Evolutionary conservation across 2,329 filamentous ascomycete genomes (phyloP).

Genomic region (Emergomyces orientalis): DNA sequence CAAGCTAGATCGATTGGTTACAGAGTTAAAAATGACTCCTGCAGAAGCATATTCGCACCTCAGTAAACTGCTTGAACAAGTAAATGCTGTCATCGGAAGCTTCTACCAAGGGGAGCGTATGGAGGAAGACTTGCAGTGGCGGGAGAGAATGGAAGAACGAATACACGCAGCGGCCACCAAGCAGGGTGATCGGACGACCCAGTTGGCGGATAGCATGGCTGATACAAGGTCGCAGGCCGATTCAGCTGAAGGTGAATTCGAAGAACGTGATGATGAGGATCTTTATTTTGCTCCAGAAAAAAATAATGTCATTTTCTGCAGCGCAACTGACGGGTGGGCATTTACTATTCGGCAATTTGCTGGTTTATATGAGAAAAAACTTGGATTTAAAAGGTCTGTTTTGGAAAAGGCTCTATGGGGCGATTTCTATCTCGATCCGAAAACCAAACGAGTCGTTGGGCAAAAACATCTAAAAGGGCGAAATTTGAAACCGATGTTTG

Average conservation of each 20-base stretch:
- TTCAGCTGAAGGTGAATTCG: conserved; percentile 52
- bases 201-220: conserved; percentile 34
- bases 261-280: conserved; percentile 91
- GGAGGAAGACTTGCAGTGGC: conserved; percentile 96
- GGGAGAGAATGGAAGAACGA: conserved; percentile 81
- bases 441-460: conserved; percentile 86
- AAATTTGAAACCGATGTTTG: conserved; percentile 90
- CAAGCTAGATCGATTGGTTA: conserved; percentile 92
- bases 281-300: conserved; percentile 97
- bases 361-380: conserved; percentile 86
- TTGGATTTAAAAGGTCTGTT: conserved; percentile 79
- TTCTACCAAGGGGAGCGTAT: conserved; percentile 98
- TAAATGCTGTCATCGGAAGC: conserved; percentile 93
- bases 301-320: conserved; percentile 98
- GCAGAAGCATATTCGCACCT: conserved; percentile 82
- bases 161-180: conserved; percentile 62
- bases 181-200: conserved; percentile 41
- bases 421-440: conserved; percentile 91
- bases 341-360: conserved; percentile 96
- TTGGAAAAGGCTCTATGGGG: conserved; percentile 96
- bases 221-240: conserved; percentile 44
- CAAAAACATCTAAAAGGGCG: conserved; percentile 89
- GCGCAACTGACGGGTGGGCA: conserved; percentile 96
- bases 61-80: conserved; percentile 81
- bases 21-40: conserved; percentile 88